Evolutionary conservation across 2,329 filamentous ascomycete genomes (phyloP).

Genomic region (Bipolaris victoriae): DNA sequence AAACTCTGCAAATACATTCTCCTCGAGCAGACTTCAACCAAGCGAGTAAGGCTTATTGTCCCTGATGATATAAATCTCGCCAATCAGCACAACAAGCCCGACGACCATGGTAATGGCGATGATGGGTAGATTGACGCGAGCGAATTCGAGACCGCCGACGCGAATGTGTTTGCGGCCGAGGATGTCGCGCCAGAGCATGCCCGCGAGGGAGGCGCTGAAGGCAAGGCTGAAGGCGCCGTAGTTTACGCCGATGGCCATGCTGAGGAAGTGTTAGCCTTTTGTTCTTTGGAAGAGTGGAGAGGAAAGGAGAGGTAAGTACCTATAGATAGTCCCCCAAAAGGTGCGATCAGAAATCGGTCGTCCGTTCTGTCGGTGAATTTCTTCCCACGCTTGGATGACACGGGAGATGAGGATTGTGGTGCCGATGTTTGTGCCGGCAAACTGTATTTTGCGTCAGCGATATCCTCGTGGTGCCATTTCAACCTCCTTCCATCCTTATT

Average conservation of each 20-base stretch:
- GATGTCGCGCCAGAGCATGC: constrained; percentile 75
- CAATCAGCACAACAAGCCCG: constrained; percentile 66
- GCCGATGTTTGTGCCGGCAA: constrained; percentile 78
- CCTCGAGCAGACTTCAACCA: too few relatives aligned
- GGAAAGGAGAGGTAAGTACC: constrained; percentile 25
- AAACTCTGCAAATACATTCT: too few relatives aligned
- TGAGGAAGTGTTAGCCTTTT: not conserved
- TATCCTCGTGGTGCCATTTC: too few relatives aligned
- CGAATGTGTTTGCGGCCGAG: constrained; percentile 70
- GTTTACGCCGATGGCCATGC: constrained; percentile 75
- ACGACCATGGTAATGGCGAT: constrained; percentile 72
- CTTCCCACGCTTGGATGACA: constrained; percentile 71
- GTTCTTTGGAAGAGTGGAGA: not conserved
- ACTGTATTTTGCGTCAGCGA: constrained; percentile 54
- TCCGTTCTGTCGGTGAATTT: constrained; percentile 59
- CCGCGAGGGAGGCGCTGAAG: constrained; percentile 74
- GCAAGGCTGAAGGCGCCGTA: constrained; percentile 76
- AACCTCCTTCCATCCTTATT: too few relatives aligned
- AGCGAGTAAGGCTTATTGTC: constrained; percentile 16
- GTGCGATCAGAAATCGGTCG: constrained; percentile 65
- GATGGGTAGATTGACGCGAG: constrained; percentile 71
- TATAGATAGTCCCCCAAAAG: constrained; percentile 76
- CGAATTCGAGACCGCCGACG: constrained; percentile 69
- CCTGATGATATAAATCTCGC: constrained; percentile 67
- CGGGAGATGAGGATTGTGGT: constrained; percentile 75